phyloP scores from a whole-genome alignment of 768 basidiomycete species.

The Pisolithus tinctorius region DNA sequence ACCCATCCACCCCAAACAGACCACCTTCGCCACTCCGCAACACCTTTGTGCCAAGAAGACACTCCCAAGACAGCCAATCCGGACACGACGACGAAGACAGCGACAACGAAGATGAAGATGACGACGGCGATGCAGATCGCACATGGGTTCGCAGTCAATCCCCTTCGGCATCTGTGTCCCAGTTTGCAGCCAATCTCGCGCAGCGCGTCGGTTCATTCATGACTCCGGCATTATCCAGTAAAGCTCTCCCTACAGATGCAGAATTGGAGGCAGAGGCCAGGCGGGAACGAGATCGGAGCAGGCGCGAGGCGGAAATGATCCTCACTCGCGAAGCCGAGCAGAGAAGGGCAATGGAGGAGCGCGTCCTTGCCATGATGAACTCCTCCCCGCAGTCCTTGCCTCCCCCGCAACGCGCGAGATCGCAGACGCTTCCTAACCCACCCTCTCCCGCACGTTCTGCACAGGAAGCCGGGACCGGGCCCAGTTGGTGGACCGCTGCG shows the following conservation, averaged over 20 bases:
- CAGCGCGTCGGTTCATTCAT: slow-evolving; percentile 69
- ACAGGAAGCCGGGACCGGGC: slow-evolving; percentile 41
- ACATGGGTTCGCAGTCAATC: slow-evolving; percentile 36
- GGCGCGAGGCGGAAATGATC: slow-evolving; percentile 75
- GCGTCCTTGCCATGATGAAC: slow-evolving; percentile 70
- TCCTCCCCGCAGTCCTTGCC: slow-evolving; percentile 35
- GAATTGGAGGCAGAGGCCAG: slow-evolving; percentile 80
- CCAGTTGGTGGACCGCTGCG: slow-evolving; percentile 68
- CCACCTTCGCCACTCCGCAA: slow-evolving; percentile 73
- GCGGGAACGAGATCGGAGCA: slow-evolving; percentile 65
- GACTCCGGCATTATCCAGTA: slow-evolving; percentile 39
- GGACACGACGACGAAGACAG: slow-evolving; percentile 32
- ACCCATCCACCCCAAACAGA: slow-evolving; percentile 31
- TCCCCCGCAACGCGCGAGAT: slow-evolving; percentile 53
- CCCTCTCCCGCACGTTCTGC: slow-evolving; percentile 59
- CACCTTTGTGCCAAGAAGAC: slow-evolving; percentile 40
- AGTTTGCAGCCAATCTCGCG: slow-evolving; percentile 68
- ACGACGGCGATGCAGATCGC: slow-evolving; percentile 20
- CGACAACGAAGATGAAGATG: slow-evolving; percentile 31
- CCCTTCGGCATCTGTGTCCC: slow-evolving; percentile 61
- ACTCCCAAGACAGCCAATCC: slow-evolving; percentile 46
- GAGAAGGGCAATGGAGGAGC: slow-evolving; percentile 61
- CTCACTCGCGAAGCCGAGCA: slow-evolving; percentile 66
- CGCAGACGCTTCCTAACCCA: slow-evolving; percentile 48
- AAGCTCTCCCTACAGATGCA: slow-evolving; percentile 57